phyloP scores from a whole-genome alignment of 345 rosid genomes.

The Melaleuca alternifolia region DNA sequence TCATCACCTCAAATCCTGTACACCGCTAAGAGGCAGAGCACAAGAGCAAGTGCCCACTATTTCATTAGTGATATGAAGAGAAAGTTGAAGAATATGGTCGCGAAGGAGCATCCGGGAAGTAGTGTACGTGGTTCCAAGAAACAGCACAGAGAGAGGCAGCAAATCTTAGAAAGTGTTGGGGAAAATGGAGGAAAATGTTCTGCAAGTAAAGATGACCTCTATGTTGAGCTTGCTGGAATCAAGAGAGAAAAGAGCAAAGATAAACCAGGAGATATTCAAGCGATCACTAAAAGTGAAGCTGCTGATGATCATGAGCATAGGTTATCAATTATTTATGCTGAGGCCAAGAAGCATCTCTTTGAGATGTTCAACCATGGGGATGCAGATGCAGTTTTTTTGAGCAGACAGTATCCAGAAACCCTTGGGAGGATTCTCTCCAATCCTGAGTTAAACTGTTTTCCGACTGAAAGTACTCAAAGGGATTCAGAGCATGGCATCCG shows the following conservation, averaged over 20 bases:
- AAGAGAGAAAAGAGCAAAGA: conserved; percentile 22
- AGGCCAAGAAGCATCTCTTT: conserved; percentile 87
- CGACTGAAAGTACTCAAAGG: conserved; percentile 50
- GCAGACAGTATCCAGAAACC: conserved; percentile 32
- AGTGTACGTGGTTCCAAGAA: conserved; percentile 16
- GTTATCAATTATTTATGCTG: conserved; percentile 50
- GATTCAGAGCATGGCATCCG: conserved; percentile 28
- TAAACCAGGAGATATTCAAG: neutral
- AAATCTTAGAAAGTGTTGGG: neutral
- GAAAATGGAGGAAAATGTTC: conserved; percentile 32
- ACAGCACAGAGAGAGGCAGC: conserved; percentile 3
- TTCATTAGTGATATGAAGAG: neutral
- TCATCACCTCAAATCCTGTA: conserved; percentile 9
- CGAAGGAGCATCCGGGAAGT: conserved; percentile 38
- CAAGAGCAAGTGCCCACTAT: conserved; percentile 11
- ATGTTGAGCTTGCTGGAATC: conserved; percentile 40
- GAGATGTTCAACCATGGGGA: conserved; percentile 56
- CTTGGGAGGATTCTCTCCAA: conserved; percentile 71
- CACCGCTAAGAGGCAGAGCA: conserved; percentile 12
- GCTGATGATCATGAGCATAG: conserved; percentile 25
- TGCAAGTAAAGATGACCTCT: conserved; percentile 64
- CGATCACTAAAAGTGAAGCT: conserved; percentile 5
- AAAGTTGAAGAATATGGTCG: neutral
- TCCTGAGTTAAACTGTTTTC: conserved; percentile 54
- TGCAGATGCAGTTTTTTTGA: conserved; percentile 27